phyloP scores from a whole-genome alignment of 2,329 filamentous ascomycete genomes.

The Alternaria arborescens region DNA sequence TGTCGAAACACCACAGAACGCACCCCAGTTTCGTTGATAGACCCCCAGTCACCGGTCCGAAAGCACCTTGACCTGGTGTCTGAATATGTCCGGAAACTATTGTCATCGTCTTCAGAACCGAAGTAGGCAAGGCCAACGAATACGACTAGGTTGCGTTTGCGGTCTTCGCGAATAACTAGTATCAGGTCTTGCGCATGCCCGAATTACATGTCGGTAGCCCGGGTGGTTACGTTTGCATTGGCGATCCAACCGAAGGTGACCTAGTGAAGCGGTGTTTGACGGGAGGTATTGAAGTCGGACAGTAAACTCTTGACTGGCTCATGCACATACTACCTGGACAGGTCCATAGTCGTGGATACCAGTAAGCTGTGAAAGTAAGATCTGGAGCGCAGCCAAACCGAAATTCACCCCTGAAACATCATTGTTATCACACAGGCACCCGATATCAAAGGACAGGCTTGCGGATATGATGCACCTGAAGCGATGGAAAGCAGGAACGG shows the following conservation, averaged over 20 bases:
- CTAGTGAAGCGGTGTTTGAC: slow-evolving; percentile 1
- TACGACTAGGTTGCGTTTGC: not conserved
- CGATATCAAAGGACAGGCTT: not conserved
- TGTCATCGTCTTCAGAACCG: not conserved
- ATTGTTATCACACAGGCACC: not conserved
- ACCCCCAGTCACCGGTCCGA: not conserved
- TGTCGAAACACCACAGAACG: not conserved
- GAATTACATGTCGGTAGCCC: slow-evolving; percentile 1
- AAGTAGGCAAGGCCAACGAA: not conserved
- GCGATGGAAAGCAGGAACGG: slow-evolving; percentile 4
- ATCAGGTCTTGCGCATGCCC: slow-evolving; percentile 3
- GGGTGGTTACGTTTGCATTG: not conserved
- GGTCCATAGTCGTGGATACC: not conserved
- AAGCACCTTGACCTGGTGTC: not conserved
- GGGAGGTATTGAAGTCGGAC: not conserved
- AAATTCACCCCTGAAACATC: not conserved
- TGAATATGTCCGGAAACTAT: not conserved
- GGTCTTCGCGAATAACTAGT: not conserved
- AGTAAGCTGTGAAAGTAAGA: slow-evolving; percentile 7
- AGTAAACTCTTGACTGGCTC: slow-evolving; percentile 1
- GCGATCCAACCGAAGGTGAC: slow-evolving; percentile 5
- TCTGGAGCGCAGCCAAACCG: slow-evolving; percentile 6
- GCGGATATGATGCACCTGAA: not conserved
- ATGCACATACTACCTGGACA: not conserved
- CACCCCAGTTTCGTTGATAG: not conserved